phyloP scores from a whole-genome alignment of 208 protist species.

The Crithidia brevicula region DNA sequence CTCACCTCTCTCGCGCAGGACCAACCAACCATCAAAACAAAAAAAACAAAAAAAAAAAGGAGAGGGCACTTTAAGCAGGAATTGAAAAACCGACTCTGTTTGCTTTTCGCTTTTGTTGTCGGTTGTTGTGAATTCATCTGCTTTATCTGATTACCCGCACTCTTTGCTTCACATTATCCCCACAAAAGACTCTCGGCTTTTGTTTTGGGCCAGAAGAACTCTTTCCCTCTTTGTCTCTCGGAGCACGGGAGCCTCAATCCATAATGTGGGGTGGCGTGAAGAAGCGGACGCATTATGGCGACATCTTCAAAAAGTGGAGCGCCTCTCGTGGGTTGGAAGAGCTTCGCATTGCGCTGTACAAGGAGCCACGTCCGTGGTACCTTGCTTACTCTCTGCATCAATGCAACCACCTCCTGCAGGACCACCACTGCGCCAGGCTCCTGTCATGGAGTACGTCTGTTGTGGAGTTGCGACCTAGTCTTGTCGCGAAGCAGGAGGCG shows the following conservation, averaged over 20 bases:
- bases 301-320: conserved; percentile 79
- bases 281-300: conserved; percentile 59
- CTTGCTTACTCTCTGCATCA: conserved; percentile 73
- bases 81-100: too few relatives aligned
- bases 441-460: conserved; percentile 80
- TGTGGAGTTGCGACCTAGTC: conserved; percentile 51
- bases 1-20: too few relatives aligned
- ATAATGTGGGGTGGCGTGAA: conserved; percentile 90
- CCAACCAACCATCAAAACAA: too few relatives aligned
- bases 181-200: too few relatives aligned
- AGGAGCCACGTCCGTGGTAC: conserved; percentile 88
- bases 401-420: conserved; percentile 72
- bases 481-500: conserved; percentile 49
- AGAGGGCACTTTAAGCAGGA: too few relatives aligned
- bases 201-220: too few relatives aligned
- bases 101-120: background rate
- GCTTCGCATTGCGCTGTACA: conserved; percentile 60
- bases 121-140: too few relatives aligned
- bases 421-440: conserved; percentile 79
- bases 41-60: too few relatives aligned
- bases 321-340: conserved; percentile 66
- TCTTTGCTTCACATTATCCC: too few relatives aligned
- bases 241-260: background rate
- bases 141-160: too few relatives aligned
- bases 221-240: background rate